Conservation (phyloP, 164 flowering plant genomes). For the Kalanchoe fedtschenkoi region DNA sequence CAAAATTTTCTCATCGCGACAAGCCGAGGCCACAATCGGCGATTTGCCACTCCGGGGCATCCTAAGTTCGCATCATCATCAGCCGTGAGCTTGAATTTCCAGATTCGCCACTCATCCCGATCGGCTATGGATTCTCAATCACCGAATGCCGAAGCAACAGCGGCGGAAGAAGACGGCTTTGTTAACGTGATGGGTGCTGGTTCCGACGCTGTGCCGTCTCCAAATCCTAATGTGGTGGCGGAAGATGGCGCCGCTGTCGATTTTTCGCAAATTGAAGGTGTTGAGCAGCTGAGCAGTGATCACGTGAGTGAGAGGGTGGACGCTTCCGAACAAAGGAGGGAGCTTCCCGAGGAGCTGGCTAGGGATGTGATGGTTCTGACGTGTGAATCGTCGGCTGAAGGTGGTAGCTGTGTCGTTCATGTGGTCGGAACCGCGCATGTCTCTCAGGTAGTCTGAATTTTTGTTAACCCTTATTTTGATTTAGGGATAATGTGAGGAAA, state of each 20-base stretch:
- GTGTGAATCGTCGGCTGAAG: slow-evolving; percentile 58
- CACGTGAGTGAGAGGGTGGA: slow-evolving; percentile 10
- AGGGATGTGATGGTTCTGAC: slow-evolving; percentile 39
- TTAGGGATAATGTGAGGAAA: no score
- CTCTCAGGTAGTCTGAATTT: slow-evolving; percentile 42
- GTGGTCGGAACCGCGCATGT: slow-evolving; percentile 92
- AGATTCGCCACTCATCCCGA: background rate
- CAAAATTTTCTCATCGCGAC: background rate
- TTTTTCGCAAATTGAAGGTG: slow-evolving; percentile 7
- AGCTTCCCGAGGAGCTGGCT: slow-evolving; percentile 52
- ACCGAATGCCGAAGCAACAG: background rate
- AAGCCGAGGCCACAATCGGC: background rate
- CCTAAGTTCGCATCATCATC: background rate
- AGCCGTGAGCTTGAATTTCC: background rate
- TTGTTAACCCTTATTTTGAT: no score
- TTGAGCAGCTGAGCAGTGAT: slow-evolving; percentile 12
- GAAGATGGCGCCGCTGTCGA: background rate
- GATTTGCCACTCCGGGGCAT: background rate
- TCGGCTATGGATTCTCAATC: slow-evolving; percentile 1
- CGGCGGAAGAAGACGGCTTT: background rate
- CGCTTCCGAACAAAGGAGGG: slow-evolving; percentile 11
- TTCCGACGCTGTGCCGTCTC: background rate
- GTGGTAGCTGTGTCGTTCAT: slow-evolving; percentile 63
- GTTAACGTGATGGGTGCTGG: background rate
- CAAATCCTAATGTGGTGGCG: background rate